Evolutionary conservation across 208 protist genomes (phyloP).

Genomic region (Crithidia acanthocephali): DNA sequence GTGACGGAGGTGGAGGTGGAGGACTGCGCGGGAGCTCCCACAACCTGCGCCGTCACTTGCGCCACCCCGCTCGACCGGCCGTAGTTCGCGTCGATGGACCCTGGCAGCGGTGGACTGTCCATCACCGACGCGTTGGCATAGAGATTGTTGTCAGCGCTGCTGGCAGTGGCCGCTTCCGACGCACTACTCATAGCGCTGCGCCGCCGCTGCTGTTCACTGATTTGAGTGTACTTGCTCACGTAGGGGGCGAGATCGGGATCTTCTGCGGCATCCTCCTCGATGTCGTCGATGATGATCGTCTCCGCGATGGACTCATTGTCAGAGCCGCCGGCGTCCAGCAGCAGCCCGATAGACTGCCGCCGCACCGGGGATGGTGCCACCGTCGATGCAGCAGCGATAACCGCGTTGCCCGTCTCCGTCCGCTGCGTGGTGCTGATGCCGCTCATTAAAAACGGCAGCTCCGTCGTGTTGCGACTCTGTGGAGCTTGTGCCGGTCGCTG

Average conservation of each 20-base stretch:
- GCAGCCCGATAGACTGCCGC: not conserved
- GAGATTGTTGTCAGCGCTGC: not conserved
- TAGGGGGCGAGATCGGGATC: constrained; percentile 27
- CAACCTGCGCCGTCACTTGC: not conserved
- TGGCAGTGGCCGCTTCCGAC: not conserved
- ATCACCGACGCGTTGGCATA: no score
- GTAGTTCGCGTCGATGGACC: not conserved
- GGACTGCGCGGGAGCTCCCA: not conserved
- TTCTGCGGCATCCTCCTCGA: constrained; percentile 18
- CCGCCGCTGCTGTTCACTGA: constrained; percentile 31
- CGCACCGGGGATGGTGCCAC: no score
- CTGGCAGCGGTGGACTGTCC: not conserved
- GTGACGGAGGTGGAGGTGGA: not conserved
- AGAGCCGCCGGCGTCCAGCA: not conserved
- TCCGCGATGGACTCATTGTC: constrained; percentile 22
- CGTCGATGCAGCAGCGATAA: not conserved
- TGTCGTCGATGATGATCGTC: constrained; percentile 35
- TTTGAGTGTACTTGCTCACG: constrained; percentile 28
- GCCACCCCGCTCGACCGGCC: not conserved
- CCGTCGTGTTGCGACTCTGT: not conserved
- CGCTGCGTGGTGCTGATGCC: not conserved
- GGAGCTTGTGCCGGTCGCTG: not conserved
- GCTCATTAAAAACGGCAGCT: constrained; percentile 5
- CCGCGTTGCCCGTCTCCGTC: not conserved
- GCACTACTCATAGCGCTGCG: constrained; percentile 3